Conservation (phyloP, 2,329 filamentous ascomycete genomes). For the Elsinoe ampelina region DNA sequence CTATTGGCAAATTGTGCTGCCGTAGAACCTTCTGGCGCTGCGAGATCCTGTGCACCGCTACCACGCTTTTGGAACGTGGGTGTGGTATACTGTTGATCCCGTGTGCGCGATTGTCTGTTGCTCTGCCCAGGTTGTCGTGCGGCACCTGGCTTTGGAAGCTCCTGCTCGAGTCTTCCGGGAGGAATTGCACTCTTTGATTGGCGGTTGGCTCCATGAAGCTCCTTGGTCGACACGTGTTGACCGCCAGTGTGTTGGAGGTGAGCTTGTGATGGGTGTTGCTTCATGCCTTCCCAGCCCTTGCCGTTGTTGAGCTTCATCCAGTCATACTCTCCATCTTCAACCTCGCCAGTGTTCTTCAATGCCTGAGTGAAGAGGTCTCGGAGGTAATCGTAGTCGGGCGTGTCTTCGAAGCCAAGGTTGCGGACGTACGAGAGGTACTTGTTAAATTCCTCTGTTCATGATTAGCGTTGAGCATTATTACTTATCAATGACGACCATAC, state of each 20-base stretch:
- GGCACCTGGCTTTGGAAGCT: conserved; percentile 52
- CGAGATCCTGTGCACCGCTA: conserved; percentile 69
- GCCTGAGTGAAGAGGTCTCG: conserved; percentile 94
- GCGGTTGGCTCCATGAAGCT: conserved; percentile 67
- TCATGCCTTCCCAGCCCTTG: conserved; percentile 82
- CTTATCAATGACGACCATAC: conserved; percentile 33
- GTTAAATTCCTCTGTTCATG: conserved; percentile 70
- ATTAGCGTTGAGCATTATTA: conserved; percentile 23
- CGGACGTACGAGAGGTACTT: conserved; percentile 96
- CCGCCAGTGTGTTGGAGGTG: conserved; percentile 66
- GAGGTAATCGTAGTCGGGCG: conserved; percentile 95
- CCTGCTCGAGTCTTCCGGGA: conserved; percentile 37
- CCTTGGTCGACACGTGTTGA: conserved; percentile 74
- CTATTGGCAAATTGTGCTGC: conserved; percentile 96
- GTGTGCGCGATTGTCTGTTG: conserved; percentile 19
- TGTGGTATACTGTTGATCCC: conserved; percentile 23
- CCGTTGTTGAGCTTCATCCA: conserved; percentile 98
- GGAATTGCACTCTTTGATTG: conserved; percentile 44
- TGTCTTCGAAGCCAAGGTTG: conserved; percentile 96
- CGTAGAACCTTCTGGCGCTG: conserved; percentile 72
- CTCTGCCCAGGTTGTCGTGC: conserved; percentile 56
- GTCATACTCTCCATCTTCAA: conserved; percentile 97
- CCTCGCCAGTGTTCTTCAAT: conserved; percentile 84
- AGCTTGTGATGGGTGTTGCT: conserved; percentile 59
- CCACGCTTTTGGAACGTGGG: conserved; percentile 52